Percentiles rank a stretch among this genome's conserved stretches.
phyloP scores from a whole-genome alignment of 768 basidiomycete genomes.

The Cystobasidium ongulense region DNA sequence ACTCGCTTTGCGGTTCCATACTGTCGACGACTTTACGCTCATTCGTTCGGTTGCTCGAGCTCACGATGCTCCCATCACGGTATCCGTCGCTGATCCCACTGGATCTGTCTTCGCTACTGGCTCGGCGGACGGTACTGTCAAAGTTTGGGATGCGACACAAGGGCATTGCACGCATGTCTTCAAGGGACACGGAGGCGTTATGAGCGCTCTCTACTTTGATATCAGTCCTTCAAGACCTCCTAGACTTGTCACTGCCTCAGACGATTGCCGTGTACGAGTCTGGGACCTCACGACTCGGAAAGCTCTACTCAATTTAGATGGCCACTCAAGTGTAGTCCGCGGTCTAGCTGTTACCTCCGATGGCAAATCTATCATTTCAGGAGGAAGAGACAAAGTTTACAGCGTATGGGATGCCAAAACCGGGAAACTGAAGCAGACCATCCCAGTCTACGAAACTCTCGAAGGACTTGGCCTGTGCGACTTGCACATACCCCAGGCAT shows the following conservation, averaged over 20 bases:
- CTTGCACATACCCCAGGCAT: background rate
- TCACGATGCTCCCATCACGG: constrained; percentile 88
- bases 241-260: constrained; percentile 72
- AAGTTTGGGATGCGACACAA: constrained; percentile 83
- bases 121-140: constrained; percentile 89
- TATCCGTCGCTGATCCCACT: constrained; percentile 72
- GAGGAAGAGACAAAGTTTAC: constrained; percentile 85
- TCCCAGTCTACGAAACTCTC: constrained; percentile 43
- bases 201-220: constrained; percentile 80
- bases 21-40: constrained; percentile 52
- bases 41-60: constrained; percentile 60
- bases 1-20: constrained; percentile 71
- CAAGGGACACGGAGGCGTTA: constrained; percentile 94
- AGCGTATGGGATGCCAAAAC: constrained; percentile 74
- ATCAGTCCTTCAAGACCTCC: constrained; percentile 52
- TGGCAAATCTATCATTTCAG: constrained; percentile 81
- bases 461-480: constrained; percentile 40
- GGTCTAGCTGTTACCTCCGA: constrained; percentile 76
- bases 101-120: constrained; percentile 89
- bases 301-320: constrained; percentile 75
- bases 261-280: constrained; percentile 83
- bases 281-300: constrained; percentile 72
- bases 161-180: constrained; percentile 90
- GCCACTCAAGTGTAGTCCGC: constrained; percentile 87
- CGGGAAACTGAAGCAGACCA: constrained; percentile 49